phyloP scores from a whole-genome alignment of 805 yeast species.

The Priceomyces medius region DNA sequence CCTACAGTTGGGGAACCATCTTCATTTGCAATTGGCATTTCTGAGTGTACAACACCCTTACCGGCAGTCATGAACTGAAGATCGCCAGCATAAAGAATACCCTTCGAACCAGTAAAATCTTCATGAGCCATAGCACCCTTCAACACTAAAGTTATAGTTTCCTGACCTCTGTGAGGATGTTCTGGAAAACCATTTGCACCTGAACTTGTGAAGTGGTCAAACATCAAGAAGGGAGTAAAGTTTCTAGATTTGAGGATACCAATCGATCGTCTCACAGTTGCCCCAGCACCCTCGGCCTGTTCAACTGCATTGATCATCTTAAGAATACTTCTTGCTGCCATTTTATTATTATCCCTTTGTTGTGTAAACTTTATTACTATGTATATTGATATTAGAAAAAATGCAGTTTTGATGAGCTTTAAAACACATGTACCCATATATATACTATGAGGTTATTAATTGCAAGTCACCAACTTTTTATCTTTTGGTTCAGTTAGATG shows the following conservation, averaged over 20 bases:
- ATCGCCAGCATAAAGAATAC: conserved; percentile 77
- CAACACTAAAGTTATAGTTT: conserved; percentile 33
- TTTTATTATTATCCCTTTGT: conserved; percentile 5
- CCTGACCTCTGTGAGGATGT: conserved; percentile 42
- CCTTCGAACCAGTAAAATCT: conserved; percentile 84
- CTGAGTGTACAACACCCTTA: conserved; percentile 80
- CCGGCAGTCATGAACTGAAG: conserved; percentile 95
- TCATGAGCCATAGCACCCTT: conserved; percentile 41
- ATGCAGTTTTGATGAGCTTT: neutral
- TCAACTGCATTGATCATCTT: conserved; percentile 51
- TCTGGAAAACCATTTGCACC: conserved; percentile 61
- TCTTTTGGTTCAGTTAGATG: neutral
- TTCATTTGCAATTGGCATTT: conserved; percentile 68
- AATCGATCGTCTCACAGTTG: conserved; percentile 75
- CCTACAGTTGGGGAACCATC: conserved; percentile 56
- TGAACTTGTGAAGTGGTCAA: conserved; percentile 70
- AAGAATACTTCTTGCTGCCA: conserved; percentile 29
- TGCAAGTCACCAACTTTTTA: neutral
- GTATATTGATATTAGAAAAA: conserved; percentile 1
- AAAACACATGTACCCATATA: conserved; percentile 5
- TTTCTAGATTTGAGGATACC: conserved; percentile 68
- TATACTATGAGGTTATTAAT: conserved; percentile 2
- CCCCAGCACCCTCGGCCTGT: conserved; percentile 87
- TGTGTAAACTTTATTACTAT: conserved; percentile 1
- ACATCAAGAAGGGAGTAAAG: conserved; percentile 78